Conservation (phyloP, 371 early-diverging fungal genomes). For the Mucor irregularis region DNA sequence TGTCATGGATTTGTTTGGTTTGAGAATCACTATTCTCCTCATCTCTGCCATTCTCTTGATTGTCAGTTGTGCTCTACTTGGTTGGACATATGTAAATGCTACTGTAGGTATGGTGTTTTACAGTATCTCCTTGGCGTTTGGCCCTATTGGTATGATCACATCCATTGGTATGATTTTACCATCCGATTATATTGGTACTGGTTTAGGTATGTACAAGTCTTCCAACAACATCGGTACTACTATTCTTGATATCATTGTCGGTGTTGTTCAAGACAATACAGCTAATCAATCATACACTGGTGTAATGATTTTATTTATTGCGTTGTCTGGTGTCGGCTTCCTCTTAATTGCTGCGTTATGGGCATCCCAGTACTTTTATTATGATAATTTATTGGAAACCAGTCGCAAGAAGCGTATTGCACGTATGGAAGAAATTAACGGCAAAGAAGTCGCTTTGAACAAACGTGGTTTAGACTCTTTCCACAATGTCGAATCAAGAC, state of each 20-base stretch:
- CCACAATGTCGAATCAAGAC: constrained; percentile 2
- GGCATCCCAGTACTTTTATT: constrained; percentile 20
- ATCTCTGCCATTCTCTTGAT: constrained; percentile 34
- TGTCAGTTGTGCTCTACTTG: constrained; percentile 27
- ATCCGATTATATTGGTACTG: constrained; percentile 62
- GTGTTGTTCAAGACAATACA: constrained; percentile 59
- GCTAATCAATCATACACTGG: constrained; percentile 42
- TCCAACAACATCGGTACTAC: constrained; percentile 64
- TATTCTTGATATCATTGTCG: constrained; percentile 64
- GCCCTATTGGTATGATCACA: constrained; percentile 68
- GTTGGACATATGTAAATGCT: constrained; percentile 44
- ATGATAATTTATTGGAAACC: constrained; percentile 26
- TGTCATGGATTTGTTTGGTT: constrained; percentile 58
- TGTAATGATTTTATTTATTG: constrained; percentile 56
- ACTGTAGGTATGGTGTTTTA: constrained; percentile 62
- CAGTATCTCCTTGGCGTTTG: constrained; percentile 62
- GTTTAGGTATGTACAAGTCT: constrained; percentile 67
- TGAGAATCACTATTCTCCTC: constrained; percentile 19
- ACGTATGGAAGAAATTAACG: constrained; percentile 32
- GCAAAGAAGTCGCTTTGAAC: constrained; percentile 22
- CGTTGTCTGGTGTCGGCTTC: constrained; percentile 28
- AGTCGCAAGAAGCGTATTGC: constrained; percentile 21
- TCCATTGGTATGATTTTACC: constrained; percentile 66
- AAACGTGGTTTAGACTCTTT: constrained; percentile 27
- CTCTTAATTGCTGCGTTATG: constrained; percentile 21